Conservation (phyloP, 345 rosid species). For the Acer campestre region DNA sequence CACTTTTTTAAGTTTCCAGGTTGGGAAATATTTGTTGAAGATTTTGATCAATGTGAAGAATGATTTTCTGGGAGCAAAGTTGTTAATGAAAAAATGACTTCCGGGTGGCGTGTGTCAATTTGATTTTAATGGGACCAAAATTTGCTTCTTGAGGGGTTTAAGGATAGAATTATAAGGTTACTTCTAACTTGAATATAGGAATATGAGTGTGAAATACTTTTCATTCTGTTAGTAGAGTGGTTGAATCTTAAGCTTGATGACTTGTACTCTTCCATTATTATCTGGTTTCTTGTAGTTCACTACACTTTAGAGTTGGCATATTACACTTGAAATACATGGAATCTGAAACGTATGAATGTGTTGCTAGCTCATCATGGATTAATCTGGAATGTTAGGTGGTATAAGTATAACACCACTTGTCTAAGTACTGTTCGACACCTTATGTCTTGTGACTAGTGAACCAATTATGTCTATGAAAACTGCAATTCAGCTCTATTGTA, state of each 20-base stretch:
- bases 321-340: background rate
- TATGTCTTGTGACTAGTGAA: background rate
- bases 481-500: background rate
- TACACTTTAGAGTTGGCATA: background rate
- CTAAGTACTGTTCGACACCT: background rate
- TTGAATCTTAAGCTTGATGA: slow-evolving; percentile 7
- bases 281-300: background rate
- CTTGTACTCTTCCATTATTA: background rate
- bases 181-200: slow-evolving; percentile 3
- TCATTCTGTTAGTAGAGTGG: background rate
- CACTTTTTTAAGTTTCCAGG: background rate
- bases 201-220: background rate
- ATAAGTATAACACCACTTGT: background rate
- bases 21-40: background rate
- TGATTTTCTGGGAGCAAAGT: background rate
- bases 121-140: background rate
- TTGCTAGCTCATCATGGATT: background rate
- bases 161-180: slow-evolving; percentile 6
- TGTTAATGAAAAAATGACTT: background rate
- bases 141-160: slow-evolving; percentile 18
- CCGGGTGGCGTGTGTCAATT: background rate
- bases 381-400: background rate
- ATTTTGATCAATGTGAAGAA: background rate
- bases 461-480: background rate
- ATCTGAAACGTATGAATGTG: background rate